Evolutionary conservation across 441 rosid species (phyloP), one percentile per base, ranked within the genome.

Genomic region (Pelargonium cotyledonis): DNA sequence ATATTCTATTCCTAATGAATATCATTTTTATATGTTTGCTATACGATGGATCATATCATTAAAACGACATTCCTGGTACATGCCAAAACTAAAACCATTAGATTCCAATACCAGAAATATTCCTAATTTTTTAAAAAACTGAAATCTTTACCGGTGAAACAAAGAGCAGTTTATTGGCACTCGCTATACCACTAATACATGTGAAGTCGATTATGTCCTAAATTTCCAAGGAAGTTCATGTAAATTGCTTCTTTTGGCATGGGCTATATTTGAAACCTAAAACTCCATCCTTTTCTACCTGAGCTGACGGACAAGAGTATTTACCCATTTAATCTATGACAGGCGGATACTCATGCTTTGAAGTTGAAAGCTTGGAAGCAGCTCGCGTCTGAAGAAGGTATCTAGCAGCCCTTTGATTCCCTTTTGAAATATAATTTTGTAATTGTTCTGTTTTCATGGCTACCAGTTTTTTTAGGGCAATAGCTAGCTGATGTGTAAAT

Each of bases 331-430:
- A 63, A 63, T 72, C 58, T 70, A 66, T 78, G 83, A 77, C 87
- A 94, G 98, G 90, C 86, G 15, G 88, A 89, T 79, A 84, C 92
- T 73, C 84, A 86, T 76, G 77, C 85, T 74, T 71, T 91, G 76
- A 91, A 89, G 87, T 79, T 91, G 78, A 88, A 87, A 76, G 89
- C 89, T 49, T 94, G 97, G 97, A 87, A 87, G 77, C 96, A 89
- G 83, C 92, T 91, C 70, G 95, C 95, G 72, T 60, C 78, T 23
- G 97, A 94, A 85, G 96, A 94, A 82, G 96, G 96, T 91, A 78
- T 70, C 73, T 16, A 51, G 4, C 3, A 19, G 23, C 23, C 10
- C 23, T 16, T 55, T 35, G 40, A 35, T 35, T 35, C 40, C 40
- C 26, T n/a, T 55, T 55, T 55, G 8, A 55, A 55, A 55, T 23